These are phyloP conservation scores for Kuraishia ogatae DNA, from an alignment of 805 yeast species.

Conservation along the genomic window DNA sequence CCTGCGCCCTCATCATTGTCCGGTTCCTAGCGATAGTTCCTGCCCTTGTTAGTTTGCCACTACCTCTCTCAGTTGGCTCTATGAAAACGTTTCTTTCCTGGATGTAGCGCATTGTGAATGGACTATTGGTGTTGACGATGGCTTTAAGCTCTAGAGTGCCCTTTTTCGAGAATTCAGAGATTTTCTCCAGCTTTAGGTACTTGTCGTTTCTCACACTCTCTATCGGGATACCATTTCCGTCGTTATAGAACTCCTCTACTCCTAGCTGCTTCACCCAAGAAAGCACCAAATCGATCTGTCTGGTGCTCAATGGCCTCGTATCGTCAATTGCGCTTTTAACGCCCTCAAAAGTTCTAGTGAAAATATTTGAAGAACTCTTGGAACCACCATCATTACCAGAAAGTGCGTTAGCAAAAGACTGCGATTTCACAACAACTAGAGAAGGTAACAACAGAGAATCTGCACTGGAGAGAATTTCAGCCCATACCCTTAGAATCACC, in stretches of 20 bases:
- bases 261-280: neutral
- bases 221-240: conserved; percentile 73
- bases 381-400: neutral
- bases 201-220: conserved; percentile 51
- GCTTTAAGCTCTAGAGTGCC: conserved; percentile 34
- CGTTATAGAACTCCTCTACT: conserved; percentile 36
- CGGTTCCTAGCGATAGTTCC: conserved; percentile 50
- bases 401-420: neutral
- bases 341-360: neutral
- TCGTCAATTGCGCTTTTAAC: neutral
- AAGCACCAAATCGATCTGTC: conserved; percentile 5
- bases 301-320: neutral
- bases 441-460: conserved; percentile 73
- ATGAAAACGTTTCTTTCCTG: conserved; percentile 40
- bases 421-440: conserved; percentile 32
- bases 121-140: conserved; percentile 54
- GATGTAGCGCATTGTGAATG: conserved; percentile 40
- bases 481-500: conserved; percentile 78
- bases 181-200: conserved; percentile 54
- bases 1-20: conserved; percentile 59
- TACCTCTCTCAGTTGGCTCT: conserved; percentile 1
- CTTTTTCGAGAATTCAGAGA: conserved; percentile 59
- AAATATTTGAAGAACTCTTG: neutral
- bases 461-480: conserved; percentile 55
- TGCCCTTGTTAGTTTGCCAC: conserved; percentile 23